Percentiles rank a stretch among this genome's conserved stretches.
Evolutionary conservation across 2,329 filamentous ascomycete genomes (phyloP).

Genomic region (Diatrype stigma): DNA sequence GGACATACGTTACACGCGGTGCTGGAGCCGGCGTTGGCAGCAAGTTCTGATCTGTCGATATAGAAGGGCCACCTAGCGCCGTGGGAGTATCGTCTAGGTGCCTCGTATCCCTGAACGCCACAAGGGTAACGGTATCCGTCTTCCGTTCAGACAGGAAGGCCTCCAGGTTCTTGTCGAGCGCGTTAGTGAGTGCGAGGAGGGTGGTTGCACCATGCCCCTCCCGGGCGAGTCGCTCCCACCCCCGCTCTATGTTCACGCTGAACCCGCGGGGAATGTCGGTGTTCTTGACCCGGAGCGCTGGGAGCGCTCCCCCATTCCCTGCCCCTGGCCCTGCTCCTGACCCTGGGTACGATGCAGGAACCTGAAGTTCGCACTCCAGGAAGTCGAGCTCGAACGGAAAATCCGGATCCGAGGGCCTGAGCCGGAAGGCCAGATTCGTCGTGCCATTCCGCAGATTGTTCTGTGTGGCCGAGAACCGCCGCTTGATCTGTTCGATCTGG

Average conservation of each 20-base stretch:
- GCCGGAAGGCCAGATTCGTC: slow-evolving; percentile 58
- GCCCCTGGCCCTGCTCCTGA: too few species aligned
- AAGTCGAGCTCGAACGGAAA: slow-evolving; percentile 73
- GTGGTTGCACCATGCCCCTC: slow-evolving; percentile 56
- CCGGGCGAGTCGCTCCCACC: slow-evolving; percentile 62
- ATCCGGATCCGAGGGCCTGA: slow-evolving; percentile 75
- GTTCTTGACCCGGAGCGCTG: slow-evolving; percentile 62
- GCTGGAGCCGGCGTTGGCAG: slow-evolving; percentile 3
- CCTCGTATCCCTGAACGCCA: slow-evolving; percentile 56
- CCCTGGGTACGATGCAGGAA: slow-evolving; percentile 62
- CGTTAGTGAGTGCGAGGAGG: slow-evolving; percentile 62
- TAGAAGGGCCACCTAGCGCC: slow-evolving; percentile 10
- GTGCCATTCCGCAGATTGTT: slow-evolving; percentile 40
- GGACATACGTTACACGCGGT: slow-evolving; percentile 30
- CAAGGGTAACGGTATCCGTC: slow-evolving; percentile 67
- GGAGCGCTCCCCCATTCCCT: too few species aligned
- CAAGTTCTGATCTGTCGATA: slow-evolving; percentile 3
- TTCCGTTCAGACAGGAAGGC: slow-evolving; percentile 64
- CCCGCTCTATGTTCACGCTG: slow-evolving; percentile 70
- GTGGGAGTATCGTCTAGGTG: slow-evolving; percentile 31
- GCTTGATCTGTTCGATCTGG: slow-evolving; percentile 68
- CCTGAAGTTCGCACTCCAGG: slow-evolving; percentile 62
- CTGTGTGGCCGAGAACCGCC: slow-evolving; percentile 55
- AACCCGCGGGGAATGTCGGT: slow-evolving; percentile 67
- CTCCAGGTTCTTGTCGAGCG: slow-evolving; percentile 70